These are phyloP conservation scores for Melastoma candidum DNA, from an alignment of 441 rosid species.

Conservation along the genomic window DNA sequence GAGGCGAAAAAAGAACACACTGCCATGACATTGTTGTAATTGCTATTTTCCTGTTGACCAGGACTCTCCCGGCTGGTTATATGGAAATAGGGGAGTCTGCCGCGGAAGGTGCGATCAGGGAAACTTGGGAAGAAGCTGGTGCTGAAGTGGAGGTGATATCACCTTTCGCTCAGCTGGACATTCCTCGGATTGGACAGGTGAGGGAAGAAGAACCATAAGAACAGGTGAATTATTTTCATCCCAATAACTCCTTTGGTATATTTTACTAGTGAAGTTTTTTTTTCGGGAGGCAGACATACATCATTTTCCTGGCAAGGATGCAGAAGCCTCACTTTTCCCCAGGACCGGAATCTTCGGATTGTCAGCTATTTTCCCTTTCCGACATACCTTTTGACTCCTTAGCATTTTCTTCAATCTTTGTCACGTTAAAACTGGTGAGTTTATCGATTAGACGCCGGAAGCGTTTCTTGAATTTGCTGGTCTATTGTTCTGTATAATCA, in stretches of 20 bases:
- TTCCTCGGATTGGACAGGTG: conserved; percentile 93
- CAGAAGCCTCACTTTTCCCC: conserved; percentile 71
- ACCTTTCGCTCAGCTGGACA: conserved; percentile 87
- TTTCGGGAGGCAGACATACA: conserved; percentile 60
- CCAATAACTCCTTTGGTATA: conserved; percentile 5
- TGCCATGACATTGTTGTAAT: not conserved
- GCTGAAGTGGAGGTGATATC: conserved; percentile 82
- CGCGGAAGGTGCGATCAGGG: conserved; percentile 86
- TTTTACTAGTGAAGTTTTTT: conserved; percentile 8
- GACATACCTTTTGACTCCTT: conserved; percentile 82
- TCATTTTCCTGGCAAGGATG: conserved; percentile 83
- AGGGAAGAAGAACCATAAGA: conserved; percentile 6
- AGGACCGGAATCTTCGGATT: conserved; percentile 89
- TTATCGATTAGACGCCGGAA: conserved; percentile 1
- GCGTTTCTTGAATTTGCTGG: not conserved
- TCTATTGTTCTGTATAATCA: not conserved
- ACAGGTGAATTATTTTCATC: not conserved
- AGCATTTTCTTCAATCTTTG: conserved; percentile 88
- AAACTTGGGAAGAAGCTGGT: conserved; percentile 93
- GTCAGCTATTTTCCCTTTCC: conserved; percentile 67
- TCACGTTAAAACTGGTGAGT: conserved; percentile 70
- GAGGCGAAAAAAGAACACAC: not conserved
- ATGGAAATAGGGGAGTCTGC: conserved; percentile 96
- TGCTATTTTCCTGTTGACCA: conserved; percentile 9
- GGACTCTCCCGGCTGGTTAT: conserved; percentile 99